These are phyloP conservation scores for Colletotrichum aenigma DNA, from an alignment of 2,329 filamentous ascomycete genomes.

Conservation along the genomic window DNA sequence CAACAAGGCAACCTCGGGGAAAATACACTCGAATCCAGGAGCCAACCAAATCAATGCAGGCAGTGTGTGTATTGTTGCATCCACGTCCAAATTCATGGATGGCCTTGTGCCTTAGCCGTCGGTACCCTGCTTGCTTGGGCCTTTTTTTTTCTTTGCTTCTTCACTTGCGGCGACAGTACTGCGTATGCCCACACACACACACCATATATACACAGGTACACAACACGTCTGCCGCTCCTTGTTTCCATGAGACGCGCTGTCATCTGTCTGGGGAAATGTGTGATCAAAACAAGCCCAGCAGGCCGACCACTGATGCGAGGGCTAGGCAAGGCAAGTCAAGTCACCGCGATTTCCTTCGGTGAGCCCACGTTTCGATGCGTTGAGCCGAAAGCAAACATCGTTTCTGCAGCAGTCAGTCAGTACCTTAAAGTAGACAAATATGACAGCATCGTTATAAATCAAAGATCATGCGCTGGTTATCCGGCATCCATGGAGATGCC, in stretches of 20 bases:
- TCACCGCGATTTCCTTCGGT: not conserved
- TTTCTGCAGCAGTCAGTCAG: not conserved
- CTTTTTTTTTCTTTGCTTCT: not conserved
- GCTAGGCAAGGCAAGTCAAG: not conserved
- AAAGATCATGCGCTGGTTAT: not conserved
- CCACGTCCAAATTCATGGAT: not conserved
- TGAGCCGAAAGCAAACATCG: not conserved
- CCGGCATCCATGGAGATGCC: not conserved
- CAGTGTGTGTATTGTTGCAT: not conserved
- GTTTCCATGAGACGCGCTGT: not conserved
- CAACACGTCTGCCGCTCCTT: not conserved
- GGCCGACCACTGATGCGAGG: not conserved
- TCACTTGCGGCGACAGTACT: not conserved
- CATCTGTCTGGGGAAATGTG: not conserved
- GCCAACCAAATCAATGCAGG: not conserved
- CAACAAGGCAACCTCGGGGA: not conserved
- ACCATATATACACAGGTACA: not conserved
- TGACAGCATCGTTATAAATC: not conserved
- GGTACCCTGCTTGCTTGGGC: not conserved
- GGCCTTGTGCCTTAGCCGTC: not conserved
- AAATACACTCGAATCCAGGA: not conserved
- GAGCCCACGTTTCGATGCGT: not conserved
- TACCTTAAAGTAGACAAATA: not conserved
- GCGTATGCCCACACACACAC: conserved; percentile 1
- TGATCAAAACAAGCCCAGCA: not conserved